Evolutionary conservation across 768 basidiomycete genomes (phyloP), one percentile per base, ranked within the genome.

Genomic region (Russula earlei): DNA sequence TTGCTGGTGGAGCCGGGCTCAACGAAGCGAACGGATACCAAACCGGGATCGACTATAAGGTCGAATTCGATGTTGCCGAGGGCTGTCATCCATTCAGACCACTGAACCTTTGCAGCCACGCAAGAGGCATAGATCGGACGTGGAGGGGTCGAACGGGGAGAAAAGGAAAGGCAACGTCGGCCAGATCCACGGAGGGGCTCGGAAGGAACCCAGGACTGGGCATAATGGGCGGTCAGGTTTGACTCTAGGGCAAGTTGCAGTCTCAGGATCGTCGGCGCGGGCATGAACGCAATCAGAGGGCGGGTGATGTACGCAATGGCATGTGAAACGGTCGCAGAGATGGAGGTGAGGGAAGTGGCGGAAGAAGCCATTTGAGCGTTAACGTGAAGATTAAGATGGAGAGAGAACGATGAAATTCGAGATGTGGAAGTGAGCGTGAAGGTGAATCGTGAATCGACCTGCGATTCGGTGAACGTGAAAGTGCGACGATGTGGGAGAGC

Each of bases 41-140:
- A 82, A 58, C 86, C 87, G 60, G 88, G 88, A 67, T 90, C 85
- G 63, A 88, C 78, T 69, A 86, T 84, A 58, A 91, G 77, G 68
- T 90, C 87, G 66, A 90, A 83, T 70, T 85, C 84, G 55, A 72
- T 70, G 61, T 79, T 76, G 11, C 87, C 86, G 44, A 90, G 78
- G 55, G 77, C 72, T 44, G 75, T 63, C 52, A 88, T 85, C 88
- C 88, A 91, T 66, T 86, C 81, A 55, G 82, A 82, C 88, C 88
- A 91, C 64, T 86, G 83, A 31, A 90, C 76, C 55, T 80, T 80
- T 37, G 84, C 74, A 22, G 81, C 74, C 52, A 82, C 72, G 69
- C 87, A 89, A 14, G 87, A 83, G 52, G 79, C 70, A 71, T 87
- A 82, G 64, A 90, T 74, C 63, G 80, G 73, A 38, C 83, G 81